Evolutionary conservation across 2,329 filamentous ascomycete genomes (phyloP).

Genomic region (Sphaceloma murrayae): DNA sequence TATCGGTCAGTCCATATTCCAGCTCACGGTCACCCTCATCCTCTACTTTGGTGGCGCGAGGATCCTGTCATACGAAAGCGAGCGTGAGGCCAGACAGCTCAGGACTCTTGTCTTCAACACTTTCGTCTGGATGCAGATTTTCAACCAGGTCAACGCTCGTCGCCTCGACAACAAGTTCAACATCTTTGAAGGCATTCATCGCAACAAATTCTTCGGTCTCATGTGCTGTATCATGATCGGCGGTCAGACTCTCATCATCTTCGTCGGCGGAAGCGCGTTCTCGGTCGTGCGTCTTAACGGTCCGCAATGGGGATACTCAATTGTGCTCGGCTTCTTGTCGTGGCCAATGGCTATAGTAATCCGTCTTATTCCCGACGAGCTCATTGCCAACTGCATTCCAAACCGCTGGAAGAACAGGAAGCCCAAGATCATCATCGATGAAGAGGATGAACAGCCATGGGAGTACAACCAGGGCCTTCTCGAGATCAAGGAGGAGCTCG

Average conservation of each 20-base stretch:
- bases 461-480: slow-evolving; percentile 61
- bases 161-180: slow-evolving; percentile 92
- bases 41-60: slow-evolving; percentile 54
- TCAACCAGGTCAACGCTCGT: slow-evolving; percentile 96
- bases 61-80: slow-evolving; percentile 50
- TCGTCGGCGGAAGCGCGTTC: slow-evolving; percentile 74
- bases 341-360: slow-evolving; percentile 74
- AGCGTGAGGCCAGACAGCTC: slow-evolving; percentile 44
- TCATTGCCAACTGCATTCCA: slow-evolving; percentile 41
- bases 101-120: slow-evolving; percentile 90
- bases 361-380: slow-evolving; percentile 68
- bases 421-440: slow-evolving; percentile 35
- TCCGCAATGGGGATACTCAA: slow-evolving; percentile 78
- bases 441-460: slow-evolving; percentile 33
- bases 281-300: slow-evolving; percentile 59
- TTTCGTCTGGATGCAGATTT: slow-evolving; percentile 99
- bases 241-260: slow-evolving; percentile 82
- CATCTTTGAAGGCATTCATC: slow-evolving; percentile 78
- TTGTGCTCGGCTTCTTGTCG: slow-evolving; percentile 75
- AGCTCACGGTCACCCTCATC: slow-evolving; percentile 68
- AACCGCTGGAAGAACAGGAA: slow-evolving; percentile 30
- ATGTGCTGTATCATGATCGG: slow-evolving; percentile 84
- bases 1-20: slow-evolving; percentile 80
- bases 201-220: slow-evolving; percentile 79
- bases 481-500: slow-evolving; percentile 70